Conservation (phyloP, 2,329 filamentous ascomycete genomes). For the Xylariales sp. region DNA sequence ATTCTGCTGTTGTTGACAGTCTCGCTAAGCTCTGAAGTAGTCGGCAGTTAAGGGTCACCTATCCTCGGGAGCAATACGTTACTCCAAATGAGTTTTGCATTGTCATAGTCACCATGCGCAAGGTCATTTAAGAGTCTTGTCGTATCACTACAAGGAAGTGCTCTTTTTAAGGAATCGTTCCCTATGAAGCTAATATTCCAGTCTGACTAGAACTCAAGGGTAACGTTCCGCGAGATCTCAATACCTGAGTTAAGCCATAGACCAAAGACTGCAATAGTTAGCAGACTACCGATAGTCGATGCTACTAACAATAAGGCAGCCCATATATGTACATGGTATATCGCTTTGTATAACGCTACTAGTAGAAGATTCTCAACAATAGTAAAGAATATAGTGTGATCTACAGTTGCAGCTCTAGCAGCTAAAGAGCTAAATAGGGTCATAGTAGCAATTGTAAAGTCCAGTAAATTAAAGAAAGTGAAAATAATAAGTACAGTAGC, state of each 20-base stretch:
- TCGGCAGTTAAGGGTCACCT: neutral
- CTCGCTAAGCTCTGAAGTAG: neutral
- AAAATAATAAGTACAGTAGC: conserved; percentile 2
- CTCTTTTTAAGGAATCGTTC: too few species aligned
- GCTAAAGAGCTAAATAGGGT: too few species aligned
- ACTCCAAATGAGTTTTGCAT: too few species aligned
- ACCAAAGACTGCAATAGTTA: conserved; percentile 12
- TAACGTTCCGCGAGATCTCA: conserved; percentile 7
- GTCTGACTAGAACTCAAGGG: conserved; percentile 3
- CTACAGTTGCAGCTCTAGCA: neutral
- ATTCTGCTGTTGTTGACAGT: neutral
- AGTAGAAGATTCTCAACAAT: conserved; percentile 4
- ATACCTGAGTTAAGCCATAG: neutral
- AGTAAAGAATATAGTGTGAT: conserved; percentile 8
- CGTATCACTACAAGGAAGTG: too few species aligned
- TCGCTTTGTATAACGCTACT: conserved; percentile 16
- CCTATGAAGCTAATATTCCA: neutral
- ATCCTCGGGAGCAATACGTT: neutral
- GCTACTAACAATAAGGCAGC: conserved; percentile 9
- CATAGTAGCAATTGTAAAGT: too few species aligned
- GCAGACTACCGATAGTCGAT: conserved; percentile 10
- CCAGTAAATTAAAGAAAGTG: neutral
- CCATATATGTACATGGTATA: conserved; percentile 3
- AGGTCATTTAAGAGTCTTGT: too few species aligned
- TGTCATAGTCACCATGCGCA: too few species aligned